Evolutionary conservation across 768 basidiomycete species (phyloP), one percentile per base, ranked within the genome.

Genomic region (Serendipita sp.): DNA sequence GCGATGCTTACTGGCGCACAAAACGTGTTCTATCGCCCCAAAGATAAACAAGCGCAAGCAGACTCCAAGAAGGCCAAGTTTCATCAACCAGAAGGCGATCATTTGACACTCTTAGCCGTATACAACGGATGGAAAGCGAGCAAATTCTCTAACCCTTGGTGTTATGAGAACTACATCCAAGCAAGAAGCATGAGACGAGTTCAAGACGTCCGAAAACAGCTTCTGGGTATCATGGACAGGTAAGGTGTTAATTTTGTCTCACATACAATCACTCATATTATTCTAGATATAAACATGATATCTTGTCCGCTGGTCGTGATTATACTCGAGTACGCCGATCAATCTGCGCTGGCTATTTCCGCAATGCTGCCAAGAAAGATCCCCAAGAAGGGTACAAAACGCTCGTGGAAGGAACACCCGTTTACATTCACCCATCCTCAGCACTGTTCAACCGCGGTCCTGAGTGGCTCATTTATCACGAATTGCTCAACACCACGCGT

Each of bases 1-100:
- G 95, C 94, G 7, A 99, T 99, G 96, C 77, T 98, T 45, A 92
- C 91, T 2, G 56, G 56, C 3, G 92, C 96, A 35, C 94, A 95
- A 72, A 89, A 84, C 60, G 92, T 98, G 45, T 99, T 98, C 74
- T 98, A 98, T 75, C 84, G 96, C 44, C 96, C 95, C n/a, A 97
- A 98, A 75, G 96, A 98, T 75, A 98, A 98, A 75, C 96, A 98
- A 73, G 93, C 90, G 10, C 95, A 98, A 75, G 96, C 96, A 0
- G 96, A 99, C 75, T 93, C 95, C 41, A 98, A 99, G 78, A 99
- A 98, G 74, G 96, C 96, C 37, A 99, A 99, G 74, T 99, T 99
- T 76, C 95, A 98, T 75, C 92, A 98, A 73, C 92, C 96, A 0
- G 96, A 98, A 77, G 96, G 96, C 7, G 96, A 98, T 71, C 91